These are phyloP conservation scores for Dioscorea zingiberensis DNA, from an alignment of 106 monocot species.

Conservation along the genomic window DNA sequence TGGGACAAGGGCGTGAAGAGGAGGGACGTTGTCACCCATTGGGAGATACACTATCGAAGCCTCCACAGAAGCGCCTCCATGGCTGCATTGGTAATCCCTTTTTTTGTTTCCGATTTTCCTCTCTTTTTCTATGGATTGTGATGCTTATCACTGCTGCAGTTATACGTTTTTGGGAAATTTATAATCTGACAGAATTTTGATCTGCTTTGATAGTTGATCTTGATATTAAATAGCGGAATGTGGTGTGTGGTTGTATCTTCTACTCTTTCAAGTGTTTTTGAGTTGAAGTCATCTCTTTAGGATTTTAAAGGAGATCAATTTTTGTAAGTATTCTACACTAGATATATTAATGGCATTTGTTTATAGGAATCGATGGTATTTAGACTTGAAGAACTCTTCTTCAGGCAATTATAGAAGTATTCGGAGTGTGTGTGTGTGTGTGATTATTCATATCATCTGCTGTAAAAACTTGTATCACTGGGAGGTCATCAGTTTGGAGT, in stretches of 20 bases:
- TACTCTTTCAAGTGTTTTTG: background rate
- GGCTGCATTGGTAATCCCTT: slow-evolving; percentile 20
- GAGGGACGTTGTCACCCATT: slow-evolving; percentile 23
- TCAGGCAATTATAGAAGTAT: too few species aligned
- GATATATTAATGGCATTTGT: too few species aligned
- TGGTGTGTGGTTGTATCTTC: background rate
- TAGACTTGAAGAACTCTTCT: too few species aligned
- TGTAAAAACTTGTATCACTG: too few species aligned
- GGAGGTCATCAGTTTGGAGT: too few species aligned
- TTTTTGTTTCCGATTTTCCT: background rate
- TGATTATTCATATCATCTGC: too few species aligned
- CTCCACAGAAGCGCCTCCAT: slow-evolving; percentile 32
- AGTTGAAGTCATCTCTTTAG: background rate
- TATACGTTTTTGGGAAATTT: background rate
- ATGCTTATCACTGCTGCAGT: background rate
- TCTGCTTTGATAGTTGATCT: background rate
- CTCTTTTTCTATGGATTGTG: background rate
- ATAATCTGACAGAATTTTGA: too few species aligned
- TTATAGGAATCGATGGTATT: too few species aligned
- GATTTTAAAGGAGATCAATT: too few species aligned
- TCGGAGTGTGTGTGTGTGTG: too few species aligned
- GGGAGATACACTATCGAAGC: slow-evolving; percentile 25
- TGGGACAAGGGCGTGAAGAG: slow-evolving; percentile 15
- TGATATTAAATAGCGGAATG: too few species aligned
- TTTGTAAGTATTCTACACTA: too few species aligned